Evolutionary conservation across 495 filamentous ascomycete species (phyloP).

Genomic region (Opeltia flavorubescens): DNA sequence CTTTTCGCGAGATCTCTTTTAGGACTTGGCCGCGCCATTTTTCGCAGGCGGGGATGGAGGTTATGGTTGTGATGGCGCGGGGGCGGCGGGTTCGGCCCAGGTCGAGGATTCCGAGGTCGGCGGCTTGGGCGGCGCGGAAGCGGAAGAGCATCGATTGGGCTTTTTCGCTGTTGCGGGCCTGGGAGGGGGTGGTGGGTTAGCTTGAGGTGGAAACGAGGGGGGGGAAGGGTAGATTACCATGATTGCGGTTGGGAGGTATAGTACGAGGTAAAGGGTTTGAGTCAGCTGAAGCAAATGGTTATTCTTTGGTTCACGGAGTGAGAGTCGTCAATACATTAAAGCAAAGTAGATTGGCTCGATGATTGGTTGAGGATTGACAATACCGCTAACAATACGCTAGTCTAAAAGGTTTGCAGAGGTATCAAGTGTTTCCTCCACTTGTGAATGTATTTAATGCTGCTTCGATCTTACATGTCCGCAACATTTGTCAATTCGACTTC

Average conservation of each 20-base stretch:
- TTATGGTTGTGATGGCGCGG: conserved; percentile 73
- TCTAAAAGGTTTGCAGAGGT: no score
- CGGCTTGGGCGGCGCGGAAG: conserved; percentile 95
- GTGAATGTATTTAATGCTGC: no score
- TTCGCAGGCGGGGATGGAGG: conserved; percentile 75
- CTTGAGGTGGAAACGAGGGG: not conserved
- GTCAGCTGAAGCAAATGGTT: no score
- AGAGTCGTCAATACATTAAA: not conserved
- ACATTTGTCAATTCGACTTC: not conserved
- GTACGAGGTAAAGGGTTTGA: not conserved
- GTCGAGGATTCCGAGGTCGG: conserved; percentile 91
- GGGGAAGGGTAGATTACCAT: conserved; percentile 2
- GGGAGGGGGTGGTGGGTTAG: conserved; percentile 1
- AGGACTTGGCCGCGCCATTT: conserved; percentile 98
- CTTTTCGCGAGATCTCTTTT: conserved; percentile 93
- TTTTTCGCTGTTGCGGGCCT: conserved; percentile 87
- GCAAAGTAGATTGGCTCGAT: not conserved
- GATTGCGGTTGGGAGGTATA: not conserved
- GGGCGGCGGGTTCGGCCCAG: conserved; percentile 80
- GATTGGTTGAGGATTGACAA: no score
- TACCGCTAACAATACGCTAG: no score
- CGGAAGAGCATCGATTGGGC: conserved; percentile 99
- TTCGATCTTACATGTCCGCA: not conserved
- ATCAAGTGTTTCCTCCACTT: no score
- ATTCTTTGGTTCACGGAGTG: no score